A percentile compares a stretch with the other conserved stretches of the same genome.
phyloP scores from a whole-genome alignment of 73 alveolate species.

The Stentor coeruleus region DNA sequence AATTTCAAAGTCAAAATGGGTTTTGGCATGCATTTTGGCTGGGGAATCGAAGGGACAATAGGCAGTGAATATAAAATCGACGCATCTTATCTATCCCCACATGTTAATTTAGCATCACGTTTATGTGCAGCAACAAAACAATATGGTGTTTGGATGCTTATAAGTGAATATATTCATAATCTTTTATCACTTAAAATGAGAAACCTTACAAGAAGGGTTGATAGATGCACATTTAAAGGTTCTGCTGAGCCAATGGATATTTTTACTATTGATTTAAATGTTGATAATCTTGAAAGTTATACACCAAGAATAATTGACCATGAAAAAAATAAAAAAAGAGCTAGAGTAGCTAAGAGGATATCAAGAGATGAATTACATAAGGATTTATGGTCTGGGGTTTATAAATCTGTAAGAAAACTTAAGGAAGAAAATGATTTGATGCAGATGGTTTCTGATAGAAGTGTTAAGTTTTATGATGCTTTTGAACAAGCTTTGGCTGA shows the following conservation, averaged over 20 bases:
- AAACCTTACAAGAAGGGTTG: too few species aligned
- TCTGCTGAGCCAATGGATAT: conserved; percentile 51
- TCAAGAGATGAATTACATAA: too few species aligned
- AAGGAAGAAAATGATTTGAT: too few species aligned
- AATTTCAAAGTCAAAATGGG: conserved; percentile 22
- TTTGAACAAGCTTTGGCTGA: conserved; percentile 45
- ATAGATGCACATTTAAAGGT: conserved; percentile 52
- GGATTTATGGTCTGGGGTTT: too few species aligned
- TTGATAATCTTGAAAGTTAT: too few species aligned
- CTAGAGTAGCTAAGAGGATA: conserved; percentile 47
- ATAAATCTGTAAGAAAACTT: too few species aligned
- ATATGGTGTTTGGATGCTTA: too few species aligned
- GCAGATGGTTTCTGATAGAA: too few species aligned
- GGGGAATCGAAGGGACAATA: conserved; percentile 13
- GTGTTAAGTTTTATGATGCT: too few species aligned
- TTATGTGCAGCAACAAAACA: conserved; percentile 11
- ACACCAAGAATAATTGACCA: conserved; percentile 31
- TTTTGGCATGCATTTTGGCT: conserved; percentile 13
- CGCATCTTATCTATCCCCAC: conserved; percentile 8
- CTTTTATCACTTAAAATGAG: too few species aligned
- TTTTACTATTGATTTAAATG: conserved; percentile 48
- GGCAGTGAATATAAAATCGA: conserved; percentile 13
- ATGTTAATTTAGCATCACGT: conserved; percentile 12
- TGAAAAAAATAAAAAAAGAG: conserved; percentile 52
- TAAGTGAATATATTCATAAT: too few species aligned